Evolutionary conservation across 2,329 filamentous ascomycete genomes (phyloP), one percentile per base, ranked within the genome.

Genomic region (Penicillium griseofulvum): DNA sequence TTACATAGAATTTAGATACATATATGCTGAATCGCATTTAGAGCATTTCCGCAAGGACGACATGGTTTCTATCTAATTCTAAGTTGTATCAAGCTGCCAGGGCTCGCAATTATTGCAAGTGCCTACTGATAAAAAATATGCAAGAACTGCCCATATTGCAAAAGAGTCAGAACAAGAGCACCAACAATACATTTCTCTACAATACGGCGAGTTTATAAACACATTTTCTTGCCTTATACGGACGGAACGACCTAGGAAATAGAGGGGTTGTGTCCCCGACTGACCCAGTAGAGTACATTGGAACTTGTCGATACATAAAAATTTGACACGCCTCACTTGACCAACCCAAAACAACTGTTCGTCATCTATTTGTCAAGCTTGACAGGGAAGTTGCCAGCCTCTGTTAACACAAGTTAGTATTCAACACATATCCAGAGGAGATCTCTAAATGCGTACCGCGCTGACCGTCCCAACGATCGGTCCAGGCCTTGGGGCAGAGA

Each of bases 401-500:
- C 82, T 79, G 68, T 58, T 47, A 22, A 53, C 16, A 16, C 48
- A 54, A 36, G 55, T 62, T 60, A 59, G 45, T 41, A 57, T 52
- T 19, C 28, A 22, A 41, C 33, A 38, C 26, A 26, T 24, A 41
- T 29, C 11, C 12, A 59, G 42, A 52, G 42, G 29, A 33, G n/a
- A 22, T 3, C 5, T 33, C 22, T 36, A 17, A 29, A 45, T 57
- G 80, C 88, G 74, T 82, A 95, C 91, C 90, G 79, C 94, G 89
- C 83, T 97, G 94, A 72, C 94, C 90, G 74, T 99, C 93, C 94
- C 94, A 99, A 80, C 94, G 86, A 78, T 87, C 80, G 74, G 89
- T 88, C 94, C 94, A 99, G 73, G 86, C 85, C 77, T 89, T 94
- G 69, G 95, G 94, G 88, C 95, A 99, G 66, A 99, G 87, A 67